These are phyloP conservation scores for Pyrus communis DNA, from an alignment of 306 rosid species.

Conservation along the genomic window DNA sequence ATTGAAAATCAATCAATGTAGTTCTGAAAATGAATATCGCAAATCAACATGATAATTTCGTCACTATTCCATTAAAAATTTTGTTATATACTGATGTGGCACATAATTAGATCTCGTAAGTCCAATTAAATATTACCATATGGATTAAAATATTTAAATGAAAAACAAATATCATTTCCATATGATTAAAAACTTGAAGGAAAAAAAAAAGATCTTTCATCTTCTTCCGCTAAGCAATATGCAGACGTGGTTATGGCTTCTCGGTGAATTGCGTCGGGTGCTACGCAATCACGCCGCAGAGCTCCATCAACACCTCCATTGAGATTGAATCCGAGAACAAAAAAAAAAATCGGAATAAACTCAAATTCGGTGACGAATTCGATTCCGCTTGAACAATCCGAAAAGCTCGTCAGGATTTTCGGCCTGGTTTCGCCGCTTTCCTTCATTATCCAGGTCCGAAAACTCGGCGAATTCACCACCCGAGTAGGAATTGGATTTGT, in stretches of 20 bases:
- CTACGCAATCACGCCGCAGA: slow-evolving; percentile 79
- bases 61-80: too few relatives aligned
- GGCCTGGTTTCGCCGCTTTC: slow-evolving; percentile 5
- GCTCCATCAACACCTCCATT: slow-evolving; percentile 87
- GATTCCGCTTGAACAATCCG: background rate
- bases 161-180: too few relatives aligned
- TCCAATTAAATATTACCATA: too few relatives aligned
- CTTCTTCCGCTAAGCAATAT: too few relatives aligned
- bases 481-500: slow-evolving; percentile 37
- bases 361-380: background rate
- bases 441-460: slow-evolving; percentile 16
- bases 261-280: slow-evolving; percentile 42
- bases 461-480: slow-evolving; percentile 5
- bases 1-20: too few relatives aligned
- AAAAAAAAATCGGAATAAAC: background rate
- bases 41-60: rapidly evolving
- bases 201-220: too few relatives aligned
- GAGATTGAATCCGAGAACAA: slow-evolving; percentile 16
- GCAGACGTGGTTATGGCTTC: too few relatives aligned
- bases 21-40: too few relatives aligned
- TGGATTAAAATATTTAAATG: too few relatives aligned
- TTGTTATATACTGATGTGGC: too few relatives aligned
- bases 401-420: background rate
- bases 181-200: too few relatives aligned
- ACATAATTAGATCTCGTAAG: too few relatives aligned